Base-by-base conservation (phyloP, 257 asterid genomes). In the Asclepias syriaca region DNA sequence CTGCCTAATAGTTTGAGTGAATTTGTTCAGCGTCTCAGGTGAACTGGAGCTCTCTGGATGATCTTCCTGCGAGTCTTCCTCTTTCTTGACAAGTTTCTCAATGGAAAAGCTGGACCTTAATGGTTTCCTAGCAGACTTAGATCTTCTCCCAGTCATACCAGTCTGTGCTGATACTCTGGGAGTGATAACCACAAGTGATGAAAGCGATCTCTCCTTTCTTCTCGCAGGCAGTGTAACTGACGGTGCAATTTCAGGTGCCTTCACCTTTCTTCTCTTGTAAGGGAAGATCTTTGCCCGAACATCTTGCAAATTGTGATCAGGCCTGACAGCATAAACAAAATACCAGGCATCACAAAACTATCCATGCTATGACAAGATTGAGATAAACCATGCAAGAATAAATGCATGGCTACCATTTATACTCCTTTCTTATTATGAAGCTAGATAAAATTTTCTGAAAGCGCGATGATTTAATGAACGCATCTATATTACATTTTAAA, bases 181-280 rank as follows among this genome's bases (percentile, higher is more conserved):
- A 68, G 99, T 88, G 87, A 87, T 92, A 66, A 95, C 96, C 70
- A 88, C 99, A 87, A 95, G 81, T 19, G 98, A 87, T 8, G 99
- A 95, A 69, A 95, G 98, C 22, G 97, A 95, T 79, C 96, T 86
- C 85, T 95, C 99, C 85, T 95, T 95, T 81, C 97, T 90, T 89
- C 89, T 95, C 48, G 82, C 92, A 32, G 99, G 99, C 80, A 92
- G 77, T 48, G 90, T 60, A 71, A 90, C 71, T 49, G 91, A 85
- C 77, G 90, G 76, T 75, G 78, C 73, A 77, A 79, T 75, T 81
- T 95, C 99, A 66, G 94, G 90, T 83, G 94, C 84, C 70, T 78
- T 83, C 81, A 87, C 87, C 80, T 90, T 90, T 77, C 83, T 76
- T 78, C 96, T 86, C 90, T 88, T 95, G 70, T 79, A 90, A 68